phyloP scores from a whole-genome alignment of 2,329 filamentous ascomycete genomes.

The Exophiala phaeomuriformis region DNA sequence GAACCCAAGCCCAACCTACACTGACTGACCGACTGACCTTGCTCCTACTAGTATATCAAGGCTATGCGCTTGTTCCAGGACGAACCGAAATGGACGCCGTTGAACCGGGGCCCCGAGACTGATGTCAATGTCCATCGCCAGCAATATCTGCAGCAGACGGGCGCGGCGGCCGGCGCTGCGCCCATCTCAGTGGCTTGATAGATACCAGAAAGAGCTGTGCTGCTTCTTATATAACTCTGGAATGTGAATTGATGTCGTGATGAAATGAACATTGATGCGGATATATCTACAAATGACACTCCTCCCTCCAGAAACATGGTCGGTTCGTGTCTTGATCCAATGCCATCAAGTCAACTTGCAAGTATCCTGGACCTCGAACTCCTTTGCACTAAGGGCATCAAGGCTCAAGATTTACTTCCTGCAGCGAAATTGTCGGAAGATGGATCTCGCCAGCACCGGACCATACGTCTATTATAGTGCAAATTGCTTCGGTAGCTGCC shows the following conservation, averaged over 20 bases:
- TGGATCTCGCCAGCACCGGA: too few relatives aligned
- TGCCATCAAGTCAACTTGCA: too few relatives aligned
- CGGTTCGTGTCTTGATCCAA: too few relatives aligned
- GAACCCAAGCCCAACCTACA: not conserved
- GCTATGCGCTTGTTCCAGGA: constrained; percentile 97
- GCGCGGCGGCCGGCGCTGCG: constrained; percentile 20
- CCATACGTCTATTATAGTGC: too few relatives aligned
- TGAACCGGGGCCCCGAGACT: constrained; percentile 72
- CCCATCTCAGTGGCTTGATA: constrained; percentile 16
- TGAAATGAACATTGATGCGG: not conserved
- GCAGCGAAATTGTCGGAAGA: too few relatives aligned
- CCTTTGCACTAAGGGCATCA: too few relatives aligned
- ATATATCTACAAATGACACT: not conserved
- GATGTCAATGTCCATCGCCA: constrained; percentile 72
- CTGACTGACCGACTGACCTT: constrained; percentile 1
- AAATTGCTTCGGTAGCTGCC: too few relatives aligned
- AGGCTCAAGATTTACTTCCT: too few relatives aligned
- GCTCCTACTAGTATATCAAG: constrained; percentile 65
- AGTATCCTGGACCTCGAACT: too few relatives aligned
- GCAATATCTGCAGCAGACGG: constrained; percentile 56
- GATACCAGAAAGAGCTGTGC: not conserved
- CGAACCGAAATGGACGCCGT: constrained; percentile 93
- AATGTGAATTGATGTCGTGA: not conserved
- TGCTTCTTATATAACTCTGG: not conserved
- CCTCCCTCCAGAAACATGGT: too few relatives aligned